Percentiles rank a stretch among this genome's conserved stretches.
Evolutionary conservation across 345 rosid genomes (phyloP).

Genomic region (Aurinia saxatilis): DNA sequence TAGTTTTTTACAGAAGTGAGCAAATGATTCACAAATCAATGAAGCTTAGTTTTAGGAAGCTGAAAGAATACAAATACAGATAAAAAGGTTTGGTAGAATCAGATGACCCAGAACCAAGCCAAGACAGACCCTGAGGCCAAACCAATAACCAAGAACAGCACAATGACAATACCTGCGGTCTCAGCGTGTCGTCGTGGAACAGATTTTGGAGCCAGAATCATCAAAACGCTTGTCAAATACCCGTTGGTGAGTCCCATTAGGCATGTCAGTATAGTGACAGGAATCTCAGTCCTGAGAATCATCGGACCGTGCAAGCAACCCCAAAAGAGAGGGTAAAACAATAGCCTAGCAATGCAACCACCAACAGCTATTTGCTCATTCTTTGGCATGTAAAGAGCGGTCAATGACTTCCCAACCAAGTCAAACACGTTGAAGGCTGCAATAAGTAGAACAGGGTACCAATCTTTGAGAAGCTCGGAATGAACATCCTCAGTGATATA

Average conservation of each 20-base stretch:
- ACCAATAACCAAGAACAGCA: slow-evolving; percentile 69
- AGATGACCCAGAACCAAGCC: slow-evolving; percentile 90
- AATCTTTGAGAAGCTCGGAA: slow-evolving; percentile 67
- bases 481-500: slow-evolving; percentile 87
- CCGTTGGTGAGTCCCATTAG: slow-evolving; percentile 82
- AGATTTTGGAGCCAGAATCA: slow-evolving; percentile 76
- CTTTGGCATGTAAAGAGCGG: slow-evolving; percentile 53
- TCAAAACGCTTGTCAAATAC: slow-evolving; percentile 75
- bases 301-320: slow-evolving; percentile 82
- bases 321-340: slow-evolving; percentile 79
- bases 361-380: slow-evolving; percentile 64
- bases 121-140: slow-evolving; percentile 64
- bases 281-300: slow-evolving; percentile 78
- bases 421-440: slow-evolving; percentile 80
- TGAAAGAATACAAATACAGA: slow-evolving; percentile 21
- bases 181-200: slow-evolving; percentile 73
- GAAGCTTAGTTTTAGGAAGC: slow-evolving; percentile 13
- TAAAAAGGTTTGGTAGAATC: slow-evolving; percentile 26
- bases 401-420: slow-evolving; percentile 77
- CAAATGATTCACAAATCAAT: slow-evolving; percentile 10
- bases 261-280: slow-evolving; percentile 67
- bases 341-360: slow-evolving; percentile 58
- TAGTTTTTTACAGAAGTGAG: not conserved
- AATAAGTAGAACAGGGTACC: slow-evolving; percentile 78
- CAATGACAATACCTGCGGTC: slow-evolving; percentile 80